Conservation (phyloP, 2,329 filamentous ascomycete species). For the Dactylellina sp. region DNA sequence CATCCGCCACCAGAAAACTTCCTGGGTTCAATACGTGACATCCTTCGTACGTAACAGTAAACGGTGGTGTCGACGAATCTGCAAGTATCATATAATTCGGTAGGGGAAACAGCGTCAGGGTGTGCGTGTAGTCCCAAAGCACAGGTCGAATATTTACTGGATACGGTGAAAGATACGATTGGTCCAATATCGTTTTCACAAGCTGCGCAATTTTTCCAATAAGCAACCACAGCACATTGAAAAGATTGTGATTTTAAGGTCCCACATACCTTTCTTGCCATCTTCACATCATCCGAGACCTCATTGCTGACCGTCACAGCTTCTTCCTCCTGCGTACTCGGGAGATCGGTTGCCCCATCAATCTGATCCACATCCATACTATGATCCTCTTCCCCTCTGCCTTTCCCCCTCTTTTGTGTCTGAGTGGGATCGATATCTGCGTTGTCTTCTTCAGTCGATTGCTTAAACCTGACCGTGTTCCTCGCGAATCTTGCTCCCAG, state of each 20-base stretch:
- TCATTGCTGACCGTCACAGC: conserved; percentile 33
- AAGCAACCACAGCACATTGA: conserved; percentile 59
- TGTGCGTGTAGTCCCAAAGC: conserved; percentile 83
- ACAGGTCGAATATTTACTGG: conserved; percentile 81
- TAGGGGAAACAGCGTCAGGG: conserved; percentile 80
- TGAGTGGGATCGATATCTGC: conserved; percentile 51
- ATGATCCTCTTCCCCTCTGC: conserved; percentile 62
- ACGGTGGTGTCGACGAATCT: conserved; percentile 83
- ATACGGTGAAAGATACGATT: conserved; percentile 89
- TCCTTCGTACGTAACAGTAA: conserved; percentile 90
- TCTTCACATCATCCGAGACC: conserved; percentile 66
- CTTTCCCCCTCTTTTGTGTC: conserved; percentile 28
- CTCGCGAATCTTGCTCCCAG: conserved; percentile 82
- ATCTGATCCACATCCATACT: conserved; percentile 67
- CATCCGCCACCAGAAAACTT: conserved; percentile 76
- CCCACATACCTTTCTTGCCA: conserved; percentile 57
- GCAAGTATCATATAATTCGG: conserved; percentile 73
- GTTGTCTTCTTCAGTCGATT: conserved; percentile 57
- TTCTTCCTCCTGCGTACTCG: conserved; percentile 45
- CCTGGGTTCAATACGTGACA: conserved; percentile 97
- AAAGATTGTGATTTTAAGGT: background rate
- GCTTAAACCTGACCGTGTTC: conserved; percentile 77
- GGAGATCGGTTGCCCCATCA: conserved; percentile 28
- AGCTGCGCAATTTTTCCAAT: conserved; percentile 75
- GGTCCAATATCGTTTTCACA: conserved; percentile 90